Evolutionary conservation across 2,329 filamentous ascomycete species (phyloP).

Genomic region (Davidsoniella neocaledoniae): DNA sequence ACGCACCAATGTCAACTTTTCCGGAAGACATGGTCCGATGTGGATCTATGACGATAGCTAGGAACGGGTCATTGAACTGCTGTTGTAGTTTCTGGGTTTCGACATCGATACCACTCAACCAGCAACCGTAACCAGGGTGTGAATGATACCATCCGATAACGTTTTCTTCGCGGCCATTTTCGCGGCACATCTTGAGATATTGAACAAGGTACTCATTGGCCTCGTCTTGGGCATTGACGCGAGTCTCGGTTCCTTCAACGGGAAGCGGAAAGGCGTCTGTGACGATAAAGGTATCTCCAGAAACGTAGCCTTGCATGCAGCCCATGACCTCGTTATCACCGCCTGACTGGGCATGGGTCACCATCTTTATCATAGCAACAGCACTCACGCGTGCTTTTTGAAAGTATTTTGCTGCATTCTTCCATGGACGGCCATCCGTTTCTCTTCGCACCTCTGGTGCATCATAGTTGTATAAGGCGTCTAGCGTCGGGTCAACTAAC

Average conservation of each 20-base stretch:
- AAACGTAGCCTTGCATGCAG: constrained; percentile 88
- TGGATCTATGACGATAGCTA: constrained; percentile 91
- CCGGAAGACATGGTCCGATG: constrained; percentile 88
- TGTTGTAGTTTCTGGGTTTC: constrained; percentile 77
- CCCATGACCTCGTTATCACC: constrained; percentile 93
- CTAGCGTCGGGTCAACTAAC: constrained; percentile 70
- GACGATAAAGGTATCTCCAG: constrained; percentile 71
- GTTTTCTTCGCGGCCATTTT: constrained; percentile 70
- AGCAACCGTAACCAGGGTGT: constrained; percentile 95
- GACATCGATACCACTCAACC: constrained; percentile 93
- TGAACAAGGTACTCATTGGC: constrained; percentile 94
- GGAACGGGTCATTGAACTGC: constrained; percentile 71
- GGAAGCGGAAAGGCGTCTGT: constrained; percentile 88
- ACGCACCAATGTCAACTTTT: constrained; percentile 94
- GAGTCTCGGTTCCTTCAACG: constrained; percentile 94
- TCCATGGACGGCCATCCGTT: constrained; percentile 65
- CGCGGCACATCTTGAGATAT: constrained; percentile 60
- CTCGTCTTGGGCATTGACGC: constrained; percentile 89
- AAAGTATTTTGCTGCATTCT: constrained; percentile 67
- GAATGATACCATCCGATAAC: constrained; percentile 97
- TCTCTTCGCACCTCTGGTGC: constrained; percentile 27
- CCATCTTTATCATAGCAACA: constrained; percentile 93
- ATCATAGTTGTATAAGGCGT: constrained; percentile 82
- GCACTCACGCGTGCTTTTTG: constrained; percentile 86
- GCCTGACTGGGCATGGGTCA: constrained; percentile 94